phyloP scores from a whole-genome alignment of 2,329 filamentous ascomycete genomes.

The Pestalotiopsis sp. region DNA sequence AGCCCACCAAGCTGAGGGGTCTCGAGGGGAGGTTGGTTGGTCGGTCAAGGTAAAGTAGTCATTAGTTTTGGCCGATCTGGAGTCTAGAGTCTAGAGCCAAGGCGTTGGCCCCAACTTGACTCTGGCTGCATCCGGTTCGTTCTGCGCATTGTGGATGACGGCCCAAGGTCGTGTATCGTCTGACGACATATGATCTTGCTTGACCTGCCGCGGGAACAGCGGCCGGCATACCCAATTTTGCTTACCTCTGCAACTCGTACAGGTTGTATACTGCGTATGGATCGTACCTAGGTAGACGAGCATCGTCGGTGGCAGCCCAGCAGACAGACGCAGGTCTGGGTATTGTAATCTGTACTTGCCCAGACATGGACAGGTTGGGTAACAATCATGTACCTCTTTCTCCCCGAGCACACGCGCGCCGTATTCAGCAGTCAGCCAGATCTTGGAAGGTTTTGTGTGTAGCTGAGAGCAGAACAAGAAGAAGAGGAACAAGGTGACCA shows the following conservation, averaged over 20 bases:
- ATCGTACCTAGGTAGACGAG: too few relatives aligned
- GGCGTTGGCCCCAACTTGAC: neutral
- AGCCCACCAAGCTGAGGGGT: neutral
- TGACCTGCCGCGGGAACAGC: neutral
- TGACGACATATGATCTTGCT: neutral
- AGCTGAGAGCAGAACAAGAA: neutral
- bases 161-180: neutral
- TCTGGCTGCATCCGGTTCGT: neutral
- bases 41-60: neutral
- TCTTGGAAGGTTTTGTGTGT: neutral
- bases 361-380: too few relatives aligned
- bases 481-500: neutral
- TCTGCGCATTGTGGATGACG: neutral
- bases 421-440: neutral
- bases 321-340: too few relatives aligned
- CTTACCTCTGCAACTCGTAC: too few relatives aligned
- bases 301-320: too few relatives aligned
- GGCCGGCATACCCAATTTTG: neutral
- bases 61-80: neutral
- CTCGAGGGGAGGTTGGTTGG: neutral
- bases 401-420: too few relatives aligned
- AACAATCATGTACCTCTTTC: too few relatives aligned
- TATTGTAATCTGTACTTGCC: too few relatives aligned
- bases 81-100: neutral
- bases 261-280: too few relatives aligned